Base-by-base conservation (phyloP, 306 rosid genomes). In the Cucumis hystrix region DNA sequence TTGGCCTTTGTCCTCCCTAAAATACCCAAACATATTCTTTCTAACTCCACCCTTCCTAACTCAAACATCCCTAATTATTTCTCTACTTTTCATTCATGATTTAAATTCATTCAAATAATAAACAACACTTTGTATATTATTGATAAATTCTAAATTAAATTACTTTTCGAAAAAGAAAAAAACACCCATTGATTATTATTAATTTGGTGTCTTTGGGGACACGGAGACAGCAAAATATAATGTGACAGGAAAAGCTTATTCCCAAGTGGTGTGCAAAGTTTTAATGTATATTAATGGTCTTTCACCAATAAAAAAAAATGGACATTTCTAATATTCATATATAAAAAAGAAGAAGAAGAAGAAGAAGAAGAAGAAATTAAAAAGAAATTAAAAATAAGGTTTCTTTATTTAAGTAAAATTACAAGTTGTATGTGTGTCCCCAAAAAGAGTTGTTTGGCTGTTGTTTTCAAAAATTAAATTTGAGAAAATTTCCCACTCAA, bases 251-350 rank as follows among this genome's bases (percentile, higher is more conserved):
- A 68, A 68, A 28, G 71, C 21, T 68, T 68, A 43, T n/a, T n/a
- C 74, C 10, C 33, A 41, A 68, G 45, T 18, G 74, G 74, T 43
- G 35, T 18, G 74, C 54, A 40, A 68, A 23, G 9, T 68, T 35
- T 68, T 39, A 68, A 68, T 68, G 54, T 41, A 68, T 68, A 68
- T 68, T 68, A 68, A 68, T 68, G 74, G 54, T 20, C 5, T 68
- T 43, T 41, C 74, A 68, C 74, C 74, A 41, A 68, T 39, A 41
- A 68, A 59, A 1, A 28, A 28, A 67, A 68, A 68, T 41, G 54
- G 74, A n/a, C 52, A 41, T 8, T 43, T 67, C 18, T 11, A 18
- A 8, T 23, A 23, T 66, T 40, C 6, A 20, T 20, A 1, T 2
- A 40, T 1, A n/a, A 40, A 35, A 17, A 8, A n/a, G 1, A 62